A percentile compares a stretch with the other conserved stretches of the same genome.
phyloP scores from a whole-genome alignment of 179 eudicot genomes.

The Drosera spatulata region DNA sequence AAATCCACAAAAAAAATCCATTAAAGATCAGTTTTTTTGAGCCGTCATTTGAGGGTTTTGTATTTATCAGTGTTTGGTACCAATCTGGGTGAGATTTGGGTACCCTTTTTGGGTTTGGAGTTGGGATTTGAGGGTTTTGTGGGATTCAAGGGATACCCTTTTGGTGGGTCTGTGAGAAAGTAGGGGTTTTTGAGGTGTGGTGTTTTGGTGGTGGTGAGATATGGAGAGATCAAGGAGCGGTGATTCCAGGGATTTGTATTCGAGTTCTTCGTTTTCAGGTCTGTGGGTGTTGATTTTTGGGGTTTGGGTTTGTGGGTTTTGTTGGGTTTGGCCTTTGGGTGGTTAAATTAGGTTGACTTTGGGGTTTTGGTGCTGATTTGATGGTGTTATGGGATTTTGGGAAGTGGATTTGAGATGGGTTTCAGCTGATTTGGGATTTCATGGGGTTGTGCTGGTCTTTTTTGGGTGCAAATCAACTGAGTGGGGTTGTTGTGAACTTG shows the following conservation, averaged over 20 bases:
- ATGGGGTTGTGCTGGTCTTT: no score
- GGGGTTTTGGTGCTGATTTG: no score
- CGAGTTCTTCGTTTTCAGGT: not conserved
- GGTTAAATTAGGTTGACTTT: no score
- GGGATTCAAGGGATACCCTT: not conserved
- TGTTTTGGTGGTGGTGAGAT: not conserved
- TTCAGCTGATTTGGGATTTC: no score
- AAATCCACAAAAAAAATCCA: not conserved
- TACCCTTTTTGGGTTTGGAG: no score
- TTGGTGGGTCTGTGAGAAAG: not conserved
- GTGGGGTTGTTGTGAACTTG: no score
- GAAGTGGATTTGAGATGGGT: no score
- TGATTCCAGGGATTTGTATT: constrained; percentile 4
- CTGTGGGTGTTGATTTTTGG: not conserved
- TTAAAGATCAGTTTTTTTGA: not conserved
- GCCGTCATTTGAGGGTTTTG: not conserved
- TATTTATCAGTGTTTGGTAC: not conserved
- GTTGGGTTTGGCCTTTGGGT: not conserved
- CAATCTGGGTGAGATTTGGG: no score
- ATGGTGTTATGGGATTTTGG: no score
- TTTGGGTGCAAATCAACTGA: no score
- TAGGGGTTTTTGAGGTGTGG: not conserved
- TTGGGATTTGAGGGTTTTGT: not conserved
- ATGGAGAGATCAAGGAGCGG: constrained; percentile 10
- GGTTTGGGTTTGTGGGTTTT: not conserved